Base-by-base conservation (phyloP, 2,329 filamentous ascomycete species). In the Claviceps purpurea region DNA sequence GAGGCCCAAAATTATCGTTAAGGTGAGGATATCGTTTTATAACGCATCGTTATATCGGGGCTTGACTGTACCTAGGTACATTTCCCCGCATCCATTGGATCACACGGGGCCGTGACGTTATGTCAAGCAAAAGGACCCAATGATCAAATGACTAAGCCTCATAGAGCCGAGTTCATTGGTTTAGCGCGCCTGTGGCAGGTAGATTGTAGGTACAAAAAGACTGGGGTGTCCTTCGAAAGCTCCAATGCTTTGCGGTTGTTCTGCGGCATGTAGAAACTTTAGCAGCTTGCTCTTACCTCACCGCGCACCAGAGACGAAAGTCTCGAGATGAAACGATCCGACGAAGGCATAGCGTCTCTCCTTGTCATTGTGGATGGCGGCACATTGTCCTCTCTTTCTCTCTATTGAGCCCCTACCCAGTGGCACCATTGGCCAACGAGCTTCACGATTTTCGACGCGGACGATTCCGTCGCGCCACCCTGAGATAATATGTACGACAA, bases 401-500 rank as follows among this genome's bases (percentile, higher is more conserved):
- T 22, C 34, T 20, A 13, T 14, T 34, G 18, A 38, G n/a, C n/a
- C n/a, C 34, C 13, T 50, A 44, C 48, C 26, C 18, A 7, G 39
- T 8, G 41, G 26, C 26, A 39, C 18, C 24, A 11, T 18, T n/a
- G 18, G 38, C n/a, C 24, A 34, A 24, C 18, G 40, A 26, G 26
- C 48, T 37, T 20, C 3, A 7, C 39, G 43, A 5, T 5, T 20
- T 38, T 26, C 26, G 22, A 47, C 8, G 43, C 43, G 43, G 30
- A n/a, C 16, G 14, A 45, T 45, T n/a, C 38, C 22, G 37, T 10
- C 13, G 7, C 46, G 46, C 20, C 24, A 11, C 16, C 48, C 49
- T n/a, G 42, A 22, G 41, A 51, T 50, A 62, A 22, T 47, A 70
- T 70, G 68, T 64, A 63, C 62, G 67, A 70, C 61, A 70, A 70